Evolutionary conservation across 1,284 basidiomycete species (phyloP), one percentile per base, ranked within the genome.

Genomic region (Sanghuangporus weigelae): DNA sequence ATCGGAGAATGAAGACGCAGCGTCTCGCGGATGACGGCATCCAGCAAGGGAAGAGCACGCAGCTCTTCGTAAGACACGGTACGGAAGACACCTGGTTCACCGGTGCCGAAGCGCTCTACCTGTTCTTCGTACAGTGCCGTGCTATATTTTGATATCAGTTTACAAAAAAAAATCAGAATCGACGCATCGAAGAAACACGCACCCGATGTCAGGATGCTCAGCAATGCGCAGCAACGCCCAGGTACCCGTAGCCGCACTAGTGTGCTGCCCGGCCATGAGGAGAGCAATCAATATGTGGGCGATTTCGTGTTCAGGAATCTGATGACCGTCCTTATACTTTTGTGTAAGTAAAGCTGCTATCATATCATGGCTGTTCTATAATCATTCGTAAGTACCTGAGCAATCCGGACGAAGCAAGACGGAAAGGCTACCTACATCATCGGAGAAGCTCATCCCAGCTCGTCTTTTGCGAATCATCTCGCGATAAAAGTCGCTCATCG

Each of bases 221-320:
- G 95, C 96, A n/a, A 99, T 76, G 70, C 97, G 92, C 57, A 98
- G 83, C 48, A 99, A 80, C 14, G 90, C 77, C 96, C 96, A 99
- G 2, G 93, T 89, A 21, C 87, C 87, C 10, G 93, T 93, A 0
- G 96, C 91, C 21, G 95, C 95, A 69, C 90, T 93, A 0, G 97
- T 99, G 78, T 99, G 97, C 78, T 99, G 97, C 31, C 96, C 96
- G 40, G 96, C 96, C 95, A 96, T 96, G 67, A 96, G 85, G 54
- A 96, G 82, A 26, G 93, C 93, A 69, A 95, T 96, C 90, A 98
- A 89, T 73, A 98, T 95, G 73, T 98, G 96, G 0, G 97, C 95
- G 66, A 99, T 91, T 75, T 98, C 95, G 68, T 92, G 87, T 72
- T 98, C 94, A 58, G 82, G 84, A 39, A 99, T 82, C 0, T 81